Conservation (phyloP, 208 protist species). For the Jaenimonas drosophilae region DNA sequence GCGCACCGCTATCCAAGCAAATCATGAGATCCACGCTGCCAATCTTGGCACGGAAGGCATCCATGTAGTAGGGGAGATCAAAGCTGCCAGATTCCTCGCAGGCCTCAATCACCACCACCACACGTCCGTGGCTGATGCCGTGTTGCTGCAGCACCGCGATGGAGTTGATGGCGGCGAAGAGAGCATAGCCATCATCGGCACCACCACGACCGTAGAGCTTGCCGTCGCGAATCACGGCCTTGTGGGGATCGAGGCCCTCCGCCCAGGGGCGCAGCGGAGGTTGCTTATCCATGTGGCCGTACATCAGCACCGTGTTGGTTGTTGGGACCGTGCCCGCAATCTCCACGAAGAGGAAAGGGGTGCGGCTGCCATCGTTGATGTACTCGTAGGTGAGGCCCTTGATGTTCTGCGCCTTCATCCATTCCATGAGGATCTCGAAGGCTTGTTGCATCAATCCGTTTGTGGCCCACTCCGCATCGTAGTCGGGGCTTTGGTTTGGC, state of each 20-base stretch:
- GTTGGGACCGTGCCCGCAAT: slow-evolving; percentile 50
- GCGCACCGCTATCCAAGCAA: slow-evolving; percentile 91
- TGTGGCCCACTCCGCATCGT: slow-evolving; percentile 72
- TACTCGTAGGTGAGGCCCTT: slow-evolving; percentile 66
- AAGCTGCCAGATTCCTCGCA: slow-evolving; percentile 86
- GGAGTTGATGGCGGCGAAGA: slow-evolving; percentile 63
- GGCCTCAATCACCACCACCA: slow-evolving; percentile 87
- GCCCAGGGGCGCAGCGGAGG: slow-evolving; percentile 89
- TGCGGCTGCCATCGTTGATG: slow-evolving; percentile 57
- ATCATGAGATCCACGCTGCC: slow-evolving; percentile 85
- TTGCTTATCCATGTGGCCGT: slow-evolving; percentile 97
- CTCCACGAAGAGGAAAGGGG: slow-evolving; percentile 82
- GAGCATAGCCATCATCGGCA: slow-evolving; percentile 88
- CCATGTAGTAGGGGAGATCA: slow-evolving; percentile 83
- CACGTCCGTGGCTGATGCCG: slow-evolving; percentile 66
- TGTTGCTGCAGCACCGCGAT: slow-evolving; percentile 71
- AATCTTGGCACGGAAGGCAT: slow-evolving; percentile 40
- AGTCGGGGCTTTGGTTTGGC: slow-evolving; percentile 91
- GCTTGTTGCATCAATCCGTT: slow-evolving; percentile 87
- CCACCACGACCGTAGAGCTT: slow-evolving; percentile 90
- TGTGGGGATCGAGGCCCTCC: slow-evolving; percentile 83
- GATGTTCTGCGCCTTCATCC: slow-evolving; percentile 74
- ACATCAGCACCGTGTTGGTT: slow-evolving; percentile 84
- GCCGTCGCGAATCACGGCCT: slow-evolving; percentile 65
- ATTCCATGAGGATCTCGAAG: slow-evolving; percentile 77